Evolutionary conservation across 768 basidiomycete species (phyloP).

Genomic region (Podaxis carcinomalis): DNA sequence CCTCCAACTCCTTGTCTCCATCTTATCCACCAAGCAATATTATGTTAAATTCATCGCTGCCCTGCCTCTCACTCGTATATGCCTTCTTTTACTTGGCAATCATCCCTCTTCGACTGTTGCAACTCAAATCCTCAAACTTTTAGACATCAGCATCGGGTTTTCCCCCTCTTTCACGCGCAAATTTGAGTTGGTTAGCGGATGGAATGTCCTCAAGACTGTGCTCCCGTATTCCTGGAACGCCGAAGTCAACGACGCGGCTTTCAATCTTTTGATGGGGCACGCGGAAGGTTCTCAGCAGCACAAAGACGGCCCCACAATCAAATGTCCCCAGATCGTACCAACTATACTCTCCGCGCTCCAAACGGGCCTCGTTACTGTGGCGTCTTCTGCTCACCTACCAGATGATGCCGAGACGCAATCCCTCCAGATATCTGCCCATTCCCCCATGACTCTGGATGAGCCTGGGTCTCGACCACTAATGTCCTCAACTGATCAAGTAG

Average conservation of each 20-base stretch:
- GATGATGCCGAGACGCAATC: slow-evolving; percentile 27
- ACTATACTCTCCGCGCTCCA: slow-evolving; percentile 69
- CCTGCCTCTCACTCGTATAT: slow-evolving; percentile 76
- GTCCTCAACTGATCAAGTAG: slow-evolving; percentile 15
- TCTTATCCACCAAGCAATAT: slow-evolving; percentile 51
- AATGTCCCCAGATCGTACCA: slow-evolving; percentile 68
- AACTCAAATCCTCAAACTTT: slow-evolving; percentile 54
- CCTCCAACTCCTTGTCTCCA: slow-evolving; percentile 57
- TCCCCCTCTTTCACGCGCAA: slow-evolving; percentile 69
- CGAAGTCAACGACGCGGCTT: slow-evolving; percentile 60
- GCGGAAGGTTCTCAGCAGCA: background rate
- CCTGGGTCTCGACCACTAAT: background rate
- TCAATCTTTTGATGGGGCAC: slow-evolving; percentile 65
- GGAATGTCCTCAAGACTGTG: slow-evolving; percentile 67
- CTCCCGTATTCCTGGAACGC: slow-evolving; percentile 68
- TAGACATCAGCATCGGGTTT: slow-evolving; percentile 49
- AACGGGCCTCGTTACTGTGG: slow-evolving; percentile 42
- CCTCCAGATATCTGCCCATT: slow-evolving; percentile 1
- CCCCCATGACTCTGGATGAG: background rate
- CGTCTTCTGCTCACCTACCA: slow-evolving; percentile 28
- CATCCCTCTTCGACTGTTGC: slow-evolving; percentile 60
- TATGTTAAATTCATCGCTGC: slow-evolving; percentile 68
- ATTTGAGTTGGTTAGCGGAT: slow-evolving; percentile 84
- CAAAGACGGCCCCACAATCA: slow-evolving; percentile 11
- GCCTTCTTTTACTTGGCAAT: slow-evolving; percentile 74